These are phyloP conservation scores for Cardiospermum halicacabum DNA, from an alignment of 345 rosid genomes.

Conservation along the genomic window DNA sequence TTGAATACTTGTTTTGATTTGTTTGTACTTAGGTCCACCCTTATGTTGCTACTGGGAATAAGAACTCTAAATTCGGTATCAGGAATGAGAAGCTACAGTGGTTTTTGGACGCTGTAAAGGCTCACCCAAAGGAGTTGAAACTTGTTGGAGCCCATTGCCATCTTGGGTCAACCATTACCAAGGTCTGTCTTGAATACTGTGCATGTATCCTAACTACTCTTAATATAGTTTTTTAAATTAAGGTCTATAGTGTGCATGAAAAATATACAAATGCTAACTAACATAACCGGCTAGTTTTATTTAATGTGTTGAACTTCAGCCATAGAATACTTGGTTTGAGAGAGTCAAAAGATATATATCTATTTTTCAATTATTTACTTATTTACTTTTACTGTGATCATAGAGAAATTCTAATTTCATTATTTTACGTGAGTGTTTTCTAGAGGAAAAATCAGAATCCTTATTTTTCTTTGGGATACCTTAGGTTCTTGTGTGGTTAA, in stretches of 20 bases:
- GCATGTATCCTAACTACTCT: background rate
- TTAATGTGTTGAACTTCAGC: background rate
- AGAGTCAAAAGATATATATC: too few relatives aligned
- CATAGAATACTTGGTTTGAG: background rate
- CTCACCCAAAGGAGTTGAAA: slow-evolving; percentile 78
- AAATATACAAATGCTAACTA: background rate
- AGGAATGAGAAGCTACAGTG: slow-evolving; percentile 98
- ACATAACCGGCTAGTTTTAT: background rate
- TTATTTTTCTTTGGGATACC: background rate
- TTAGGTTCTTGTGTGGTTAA: slow-evolving; percentile 4
- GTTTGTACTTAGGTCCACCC: slow-evolving; percentile 71
- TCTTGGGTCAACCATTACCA: slow-evolving; percentile 96
- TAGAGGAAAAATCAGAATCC: background rate
- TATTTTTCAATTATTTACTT: too few relatives aligned
- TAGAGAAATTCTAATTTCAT: background rate
- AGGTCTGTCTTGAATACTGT: slow-evolving; percentile 37
- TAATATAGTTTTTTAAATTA: background rate
- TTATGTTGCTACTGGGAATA: slow-evolving; percentile 95
- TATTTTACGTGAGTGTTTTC: background rate
- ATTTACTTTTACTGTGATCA: background rate
- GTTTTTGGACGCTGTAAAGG: slow-evolving; percentile 94
- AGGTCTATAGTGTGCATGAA: background rate
- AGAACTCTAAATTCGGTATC: slow-evolving; percentile 97
- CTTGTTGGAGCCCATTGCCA: slow-evolving; percentile 99
- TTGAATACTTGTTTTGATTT: background rate